phyloP scores from a whole-genome alignment of 495 filamentous ascomycete species.

The Penicillium robsamsonii region DNA sequence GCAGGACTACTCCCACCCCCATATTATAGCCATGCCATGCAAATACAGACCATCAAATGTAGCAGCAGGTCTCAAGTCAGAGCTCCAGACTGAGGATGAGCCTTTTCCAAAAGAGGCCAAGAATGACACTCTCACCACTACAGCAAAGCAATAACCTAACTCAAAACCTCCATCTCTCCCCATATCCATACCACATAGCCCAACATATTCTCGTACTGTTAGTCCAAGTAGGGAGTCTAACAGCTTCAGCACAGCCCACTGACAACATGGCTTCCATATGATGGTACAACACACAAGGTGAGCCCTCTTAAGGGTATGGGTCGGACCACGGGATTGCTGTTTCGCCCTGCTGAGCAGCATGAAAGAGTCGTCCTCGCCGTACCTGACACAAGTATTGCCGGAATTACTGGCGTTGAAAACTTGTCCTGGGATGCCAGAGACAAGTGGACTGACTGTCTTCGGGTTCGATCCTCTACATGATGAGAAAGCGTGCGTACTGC shows the following conservation, averaged over 20 bases:
- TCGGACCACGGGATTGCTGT: not conserved
- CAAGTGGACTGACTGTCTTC: not conserved
- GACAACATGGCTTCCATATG: not conserved
- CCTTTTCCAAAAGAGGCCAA: not conserved
- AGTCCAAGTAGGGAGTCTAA: no score
- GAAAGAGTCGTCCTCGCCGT: not conserved
- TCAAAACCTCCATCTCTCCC: no score
- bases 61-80: not conserved
- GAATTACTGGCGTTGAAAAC: not conserved
- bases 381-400: not conserved
- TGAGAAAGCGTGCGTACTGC: not conserved
- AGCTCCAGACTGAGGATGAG: not conserved
- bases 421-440: not conserved
- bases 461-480: not conserved
- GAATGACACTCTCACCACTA: not conserved
- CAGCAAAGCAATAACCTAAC: no score
- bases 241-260: not conserved
- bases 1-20: not conserved
- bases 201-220: no score
- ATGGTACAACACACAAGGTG: not conserved
- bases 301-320: not conserved
- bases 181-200: no score
- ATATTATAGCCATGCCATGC: not conserved
- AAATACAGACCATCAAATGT: not conserved
- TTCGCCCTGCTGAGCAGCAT: not conserved